A percentile compares a stretch with the other conserved stretches of the same genome.
These are phyloP conservation scores for Fusarium incarnatum DNA, from an alignment of 2,329 filamentous ascomycete genomes.

Conservation along the genomic window DNA sequence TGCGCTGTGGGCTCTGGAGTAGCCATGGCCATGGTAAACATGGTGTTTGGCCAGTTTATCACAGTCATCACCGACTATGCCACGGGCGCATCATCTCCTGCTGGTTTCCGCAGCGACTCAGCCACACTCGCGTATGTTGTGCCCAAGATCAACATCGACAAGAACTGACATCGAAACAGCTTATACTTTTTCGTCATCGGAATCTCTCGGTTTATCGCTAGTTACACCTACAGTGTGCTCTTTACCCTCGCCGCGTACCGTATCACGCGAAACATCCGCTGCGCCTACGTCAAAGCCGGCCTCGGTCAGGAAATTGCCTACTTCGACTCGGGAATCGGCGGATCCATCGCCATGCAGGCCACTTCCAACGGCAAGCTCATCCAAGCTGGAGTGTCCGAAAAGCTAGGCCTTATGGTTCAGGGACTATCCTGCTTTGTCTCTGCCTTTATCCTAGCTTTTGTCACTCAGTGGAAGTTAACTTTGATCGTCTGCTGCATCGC, in stretches of 20 bases:
- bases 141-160: background rate
- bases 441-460: conserved; percentile 52
- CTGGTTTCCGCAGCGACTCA: conserved; percentile 2
- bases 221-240: background rate
- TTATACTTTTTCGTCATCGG: background rate
- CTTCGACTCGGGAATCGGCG: conserved; percentile 6
- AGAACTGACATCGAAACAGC: background rate
- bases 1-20: conserved; percentile 45
- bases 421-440: conserved; percentile 51
- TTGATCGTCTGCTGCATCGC: conserved; percentile 50
- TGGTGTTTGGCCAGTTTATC: conserved; percentile 47
- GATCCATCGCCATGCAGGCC: conserved; percentile 45
- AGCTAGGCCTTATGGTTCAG: conserved; percentile 52
- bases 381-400: conserved; percentile 53
- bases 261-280: conserved; percentile 59
- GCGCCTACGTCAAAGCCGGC: conserved; percentile 60
- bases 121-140: background rate
- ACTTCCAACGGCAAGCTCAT: conserved; percentile 53
- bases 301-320: conserved; percentile 62
- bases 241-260: background rate
- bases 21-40: conserved; percentile 46
- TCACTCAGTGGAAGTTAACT: conserved; percentile 56
- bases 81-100: conserved; percentile 1
- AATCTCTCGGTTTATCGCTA: background rate
- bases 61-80: conserved; percentile 38